Conservation (phyloP, 2,329 filamentous ascomycete species). For the Cercospora sesami region DNA sequence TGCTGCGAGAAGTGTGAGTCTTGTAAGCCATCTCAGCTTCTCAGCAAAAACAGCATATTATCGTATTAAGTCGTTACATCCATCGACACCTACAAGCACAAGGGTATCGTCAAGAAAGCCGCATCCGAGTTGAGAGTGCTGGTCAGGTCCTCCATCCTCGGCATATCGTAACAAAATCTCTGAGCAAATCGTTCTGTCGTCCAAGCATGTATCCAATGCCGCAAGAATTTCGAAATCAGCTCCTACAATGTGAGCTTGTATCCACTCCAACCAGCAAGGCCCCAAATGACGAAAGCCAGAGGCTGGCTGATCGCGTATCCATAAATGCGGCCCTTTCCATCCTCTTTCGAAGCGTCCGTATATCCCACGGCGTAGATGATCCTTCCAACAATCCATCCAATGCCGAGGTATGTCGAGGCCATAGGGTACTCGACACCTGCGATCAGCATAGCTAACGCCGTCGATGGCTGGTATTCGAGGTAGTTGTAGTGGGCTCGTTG, state of each 20-base stretch:
- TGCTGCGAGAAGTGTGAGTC: neutral
- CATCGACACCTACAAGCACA: conserved; percentile 8
- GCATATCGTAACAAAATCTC: conserved; percentile 4
- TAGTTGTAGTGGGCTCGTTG: conserved; percentile 59
- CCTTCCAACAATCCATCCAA: conserved; percentile 54
- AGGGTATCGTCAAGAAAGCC: conserved; percentile 13
- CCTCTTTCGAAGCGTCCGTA: conserved; percentile 41
- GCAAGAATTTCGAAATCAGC: neutral
- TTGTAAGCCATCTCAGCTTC: neutral
- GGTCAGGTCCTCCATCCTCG: neutral
- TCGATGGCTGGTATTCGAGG: conserved; percentile 58
- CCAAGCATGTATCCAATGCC: conserved; percentile 6
- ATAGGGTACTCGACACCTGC: conserved; percentile 57
- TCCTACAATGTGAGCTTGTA: conserved; percentile 33
- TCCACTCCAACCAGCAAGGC: conserved; percentile 35
- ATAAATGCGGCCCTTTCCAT: conserved; percentile 46
- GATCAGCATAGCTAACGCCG: conserved; percentile 54
- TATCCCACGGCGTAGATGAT: conserved; percentile 52
- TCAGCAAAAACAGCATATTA: neutral
- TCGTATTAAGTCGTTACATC: conserved; percentile 3
- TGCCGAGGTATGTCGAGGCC: conserved; percentile 48
- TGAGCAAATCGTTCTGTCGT: neutral
- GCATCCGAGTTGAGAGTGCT: neutral
- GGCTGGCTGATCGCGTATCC: conserved; percentile 28
- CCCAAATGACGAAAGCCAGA: conserved; percentile 33